Evolutionary conservation across 306 rosid species (phyloP).

Genomic region (Pachyrhizus erosus): DNA sequence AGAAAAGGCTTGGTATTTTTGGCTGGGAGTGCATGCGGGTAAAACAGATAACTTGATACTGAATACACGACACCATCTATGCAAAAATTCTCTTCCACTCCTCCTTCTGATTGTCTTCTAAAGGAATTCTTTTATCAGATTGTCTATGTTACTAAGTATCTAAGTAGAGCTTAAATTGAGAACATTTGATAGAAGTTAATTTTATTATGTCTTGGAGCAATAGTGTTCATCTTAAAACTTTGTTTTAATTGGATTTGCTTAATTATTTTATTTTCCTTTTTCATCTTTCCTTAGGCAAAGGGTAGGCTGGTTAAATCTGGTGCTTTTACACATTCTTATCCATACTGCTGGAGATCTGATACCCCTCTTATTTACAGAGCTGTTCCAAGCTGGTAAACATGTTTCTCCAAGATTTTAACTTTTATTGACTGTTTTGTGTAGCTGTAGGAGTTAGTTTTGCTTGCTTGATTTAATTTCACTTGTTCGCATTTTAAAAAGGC

Average conservation of each 20-base stretch:
- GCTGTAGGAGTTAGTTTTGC: constrained; percentile 29
- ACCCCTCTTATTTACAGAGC: constrained; percentile 97
- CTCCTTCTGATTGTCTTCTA: not conserved
- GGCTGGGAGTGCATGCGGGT: not conserved
- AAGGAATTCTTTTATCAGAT: not conserved
- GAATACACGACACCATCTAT: constrained; percentile 4
- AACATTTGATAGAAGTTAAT: constrained; percentile 26
- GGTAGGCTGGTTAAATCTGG: constrained; percentile 89
- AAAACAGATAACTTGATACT: not conserved
- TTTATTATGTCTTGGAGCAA: constrained; percentile 8
- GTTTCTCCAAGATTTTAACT: constrained; percentile 18
- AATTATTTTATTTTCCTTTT: constrained; percentile 29
- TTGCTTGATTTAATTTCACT: not conserved
- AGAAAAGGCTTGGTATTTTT: constrained; percentile 12
- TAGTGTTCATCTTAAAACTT: constrained; percentile 4
- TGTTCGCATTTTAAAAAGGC: constrained; percentile 12
- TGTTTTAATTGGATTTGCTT: constrained; percentile 5
- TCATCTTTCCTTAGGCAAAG: constrained; percentile 66
- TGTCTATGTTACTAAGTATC: not conserved
- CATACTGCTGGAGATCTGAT: constrained; percentile 90
- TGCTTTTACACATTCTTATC: constrained; percentile 85
- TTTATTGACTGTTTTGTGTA: constrained; percentile 32
- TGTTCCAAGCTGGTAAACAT: constrained; percentile 93
- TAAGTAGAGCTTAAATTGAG: not conserved
- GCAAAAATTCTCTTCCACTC: not conserved